Percentiles rank a stretch among this genome's conserved stretches.
Conservation (phyloP, 768 basidiomycete genomes). For the Piloderma croceum region DNA sequence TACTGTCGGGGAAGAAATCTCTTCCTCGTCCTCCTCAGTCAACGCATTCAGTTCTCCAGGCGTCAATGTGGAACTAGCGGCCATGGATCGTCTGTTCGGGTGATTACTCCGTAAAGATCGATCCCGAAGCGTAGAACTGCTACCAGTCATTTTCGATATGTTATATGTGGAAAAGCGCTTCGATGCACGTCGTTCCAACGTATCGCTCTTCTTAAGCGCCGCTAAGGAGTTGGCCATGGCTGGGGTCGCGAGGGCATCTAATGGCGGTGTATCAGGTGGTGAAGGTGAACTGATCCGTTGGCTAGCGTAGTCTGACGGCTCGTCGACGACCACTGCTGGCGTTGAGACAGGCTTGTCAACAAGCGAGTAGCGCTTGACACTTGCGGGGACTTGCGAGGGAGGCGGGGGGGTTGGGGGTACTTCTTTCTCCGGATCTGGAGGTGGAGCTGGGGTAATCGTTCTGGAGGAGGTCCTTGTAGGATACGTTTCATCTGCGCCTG, state of each 20-base stretch:
- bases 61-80: conserved; percentile 56
- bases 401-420: conserved; percentile 1
- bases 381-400: conserved; percentile 49
- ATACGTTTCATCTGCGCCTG: background rate
- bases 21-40: conserved; percentile 70
- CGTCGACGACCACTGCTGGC: conserved; percentile 36
- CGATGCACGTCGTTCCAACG: conserved; percentile 84
- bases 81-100: conserved; percentile 63
- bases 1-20: conserved; percentile 19
- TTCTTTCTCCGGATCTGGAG: conserved; percentile 11
- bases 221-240: conserved; percentile 79
- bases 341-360: conserved; percentile 59
- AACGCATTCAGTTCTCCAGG: conserved; percentile 68
- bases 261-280: conserved; percentile 34
- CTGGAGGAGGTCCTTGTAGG: background rate
- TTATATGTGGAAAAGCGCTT: conserved; percentile 96
- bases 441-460: background rate
- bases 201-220: conserved; percentile 81
- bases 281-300: conserved; percentile 17
- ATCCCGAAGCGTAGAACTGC: conserved; percentile 36
- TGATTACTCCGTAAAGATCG: conserved; percentile 41
- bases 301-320: conserved; percentile 16
- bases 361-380: conserved; percentile 74
- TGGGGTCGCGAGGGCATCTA: conserved; percentile 40
- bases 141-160: conserved; percentile 86